phyloP scores from a whole-genome alignment of 805 yeast genomes.

The Lipomyces lipofer region DNA sequence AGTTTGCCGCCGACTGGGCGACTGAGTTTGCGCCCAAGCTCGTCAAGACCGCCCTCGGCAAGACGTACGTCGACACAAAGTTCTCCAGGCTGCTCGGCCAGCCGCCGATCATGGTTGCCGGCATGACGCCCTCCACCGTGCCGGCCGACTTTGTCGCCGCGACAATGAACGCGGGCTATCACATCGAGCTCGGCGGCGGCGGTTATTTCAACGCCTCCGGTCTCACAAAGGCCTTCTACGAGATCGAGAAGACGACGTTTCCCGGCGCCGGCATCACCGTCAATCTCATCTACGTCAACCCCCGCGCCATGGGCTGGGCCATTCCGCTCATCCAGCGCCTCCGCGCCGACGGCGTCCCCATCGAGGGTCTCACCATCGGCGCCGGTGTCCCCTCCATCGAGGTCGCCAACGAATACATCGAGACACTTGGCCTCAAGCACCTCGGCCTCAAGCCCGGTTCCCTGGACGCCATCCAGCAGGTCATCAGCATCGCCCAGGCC shows the following conservation, averaged over 20 bases:
- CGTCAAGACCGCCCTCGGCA: slow-evolving; percentile 62
- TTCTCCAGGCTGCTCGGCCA: slow-evolving; percentile 88
- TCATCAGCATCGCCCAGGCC: slow-evolving; percentile 86
- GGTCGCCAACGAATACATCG: slow-evolving; percentile 95
- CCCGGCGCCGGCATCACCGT: slow-evolving; percentile 92
- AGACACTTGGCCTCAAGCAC: slow-evolving; percentile 87
- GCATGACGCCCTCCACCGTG: slow-evolving; percentile 99
- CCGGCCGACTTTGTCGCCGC: slow-evolving; percentile 93
- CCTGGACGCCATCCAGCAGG: slow-evolving; percentile 84
- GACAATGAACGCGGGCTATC: slow-evolving; percentile 93
- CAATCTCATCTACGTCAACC: slow-evolving; percentile 93
- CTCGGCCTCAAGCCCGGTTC: slow-evolving; percentile 98
- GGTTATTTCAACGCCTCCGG: slow-evolving; percentile 80
- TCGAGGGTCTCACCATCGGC: slow-evolving; percentile 94
- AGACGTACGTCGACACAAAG: slow-evolving; percentile 87
- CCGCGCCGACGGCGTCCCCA: slow-evolving; percentile 90
- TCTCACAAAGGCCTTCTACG: slow-evolving; percentile 73
- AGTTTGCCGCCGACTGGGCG: slow-evolving; percentile 89
- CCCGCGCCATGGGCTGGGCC: slow-evolving; percentile 98
- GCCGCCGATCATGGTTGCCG: slow-evolving; percentile 97
- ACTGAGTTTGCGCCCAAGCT: slow-evolving; percentile 83
- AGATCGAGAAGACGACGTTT: slow-evolving; percentile 64
- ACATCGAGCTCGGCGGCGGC: slow-evolving; percentile 98
- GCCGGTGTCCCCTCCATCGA: slow-evolving; percentile 99
- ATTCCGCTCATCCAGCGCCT: slow-evolving; percentile 89